Evolutionary conservation across 352 stramenopile genomes (phyloP).

Genomic region (Globisporangium nunn): DNA sequence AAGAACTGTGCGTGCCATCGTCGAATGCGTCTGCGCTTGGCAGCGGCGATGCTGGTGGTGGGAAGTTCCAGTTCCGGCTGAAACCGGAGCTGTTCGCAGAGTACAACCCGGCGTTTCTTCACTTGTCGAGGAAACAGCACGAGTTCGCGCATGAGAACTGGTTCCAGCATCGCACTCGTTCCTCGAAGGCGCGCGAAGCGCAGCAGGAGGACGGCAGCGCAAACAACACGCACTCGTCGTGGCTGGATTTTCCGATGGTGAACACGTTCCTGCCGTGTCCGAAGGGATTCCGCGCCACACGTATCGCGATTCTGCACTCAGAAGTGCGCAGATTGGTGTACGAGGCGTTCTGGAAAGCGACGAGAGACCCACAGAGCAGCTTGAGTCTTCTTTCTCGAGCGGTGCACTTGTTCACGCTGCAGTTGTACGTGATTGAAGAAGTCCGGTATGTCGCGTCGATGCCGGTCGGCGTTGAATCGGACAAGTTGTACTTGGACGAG

Average conservation of each 20-base stretch:
- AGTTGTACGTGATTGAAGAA: slow-evolving; percentile 79
- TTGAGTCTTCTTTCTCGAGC: slow-evolving; percentile 61
- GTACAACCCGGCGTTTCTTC: slow-evolving; percentile 84
- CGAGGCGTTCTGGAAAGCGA: slow-evolving; percentile 58
- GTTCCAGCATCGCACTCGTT: slow-evolving; percentile 67
- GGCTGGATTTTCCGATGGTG: slow-evolving; percentile 79
- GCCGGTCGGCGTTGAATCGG: slow-evolving; percentile 27
- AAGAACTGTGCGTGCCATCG: slow-evolving; percentile 51
- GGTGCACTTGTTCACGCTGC: slow-evolving; percentile 75
- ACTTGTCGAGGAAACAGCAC: slow-evolving; percentile 83
- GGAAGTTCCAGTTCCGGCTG: slow-evolving; percentile 78
- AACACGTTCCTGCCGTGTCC: slow-evolving; percentile 73
- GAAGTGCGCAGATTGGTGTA: slow-evolving; percentile 57
- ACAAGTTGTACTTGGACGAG: slow-evolving; percentile 37
- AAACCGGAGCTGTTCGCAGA: slow-evolving; percentile 77
- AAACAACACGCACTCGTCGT: slow-evolving; percentile 67
- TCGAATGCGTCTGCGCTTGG: slow-evolving; percentile 18
- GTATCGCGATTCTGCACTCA: slow-evolving; percentile 56
- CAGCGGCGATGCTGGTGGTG: slow-evolving; percentile 22
- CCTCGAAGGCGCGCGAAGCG: slow-evolving; percentile 62
- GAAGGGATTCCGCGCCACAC: slow-evolving; percentile 41
- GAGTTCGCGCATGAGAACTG: slow-evolving; percentile 84
- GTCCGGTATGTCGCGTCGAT: slow-evolving; percentile 57
- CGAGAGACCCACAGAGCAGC: slow-evolving; percentile 47
- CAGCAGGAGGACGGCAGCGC: slow-evolving; percentile 46